These are phyloP conservation scores for Erodium texanum DNA, from an alignment of 441 rosid genomes.

Conservation along the genomic window DNA sequence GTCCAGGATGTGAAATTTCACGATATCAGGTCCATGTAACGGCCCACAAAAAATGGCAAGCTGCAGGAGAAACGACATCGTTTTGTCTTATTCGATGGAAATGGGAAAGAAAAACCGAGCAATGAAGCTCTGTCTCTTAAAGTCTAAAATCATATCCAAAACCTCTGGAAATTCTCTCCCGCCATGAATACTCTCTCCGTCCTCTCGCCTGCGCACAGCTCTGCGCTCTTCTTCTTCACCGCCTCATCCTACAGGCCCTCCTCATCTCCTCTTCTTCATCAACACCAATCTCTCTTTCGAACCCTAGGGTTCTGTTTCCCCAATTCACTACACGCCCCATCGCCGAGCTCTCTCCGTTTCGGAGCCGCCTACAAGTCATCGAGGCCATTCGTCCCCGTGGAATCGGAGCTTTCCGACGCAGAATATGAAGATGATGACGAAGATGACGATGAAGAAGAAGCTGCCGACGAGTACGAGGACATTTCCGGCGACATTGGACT, in stretches of 20 bases:
- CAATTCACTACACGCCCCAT: slow-evolving; percentile 18
- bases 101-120: not conserved
- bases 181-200: slow-evolving; percentile 59
- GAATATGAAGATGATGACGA: slow-evolving; percentile 22
- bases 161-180: slow-evolving; percentile 24
- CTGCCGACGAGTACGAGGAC: slow-evolving; percentile 58
- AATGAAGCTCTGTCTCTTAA: not conserved
- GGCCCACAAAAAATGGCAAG: not conserved
- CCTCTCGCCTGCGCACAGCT: slow-evolving; percentile 21
- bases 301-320: slow-evolving; percentile 20
- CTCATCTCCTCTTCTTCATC: slow-evolving; percentile 11
- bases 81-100: not conserved
- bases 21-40: too few species aligned
- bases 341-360: slow-evolving; percentile 15
- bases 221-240: slow-evolving; percentile 23
- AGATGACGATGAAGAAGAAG: slow-evolving; percentile 43
- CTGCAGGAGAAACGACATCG: not conserved
- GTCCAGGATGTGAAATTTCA: too few species aligned
- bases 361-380: slow-evolving; percentile 26
- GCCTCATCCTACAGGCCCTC: slow-evolving; percentile 12
- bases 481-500: slow-evolving; percentile 29
- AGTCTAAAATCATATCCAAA: not conserved
- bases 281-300: slow-evolving; percentile 20
- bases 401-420: slow-evolving; percentile 44
- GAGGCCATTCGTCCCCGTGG: slow-evolving; percentile 33